Evolutionary conservation across 2,329 filamentous ascomycete species (phyloP).

Genomic region (Colletotrichum sp.): DNA sequence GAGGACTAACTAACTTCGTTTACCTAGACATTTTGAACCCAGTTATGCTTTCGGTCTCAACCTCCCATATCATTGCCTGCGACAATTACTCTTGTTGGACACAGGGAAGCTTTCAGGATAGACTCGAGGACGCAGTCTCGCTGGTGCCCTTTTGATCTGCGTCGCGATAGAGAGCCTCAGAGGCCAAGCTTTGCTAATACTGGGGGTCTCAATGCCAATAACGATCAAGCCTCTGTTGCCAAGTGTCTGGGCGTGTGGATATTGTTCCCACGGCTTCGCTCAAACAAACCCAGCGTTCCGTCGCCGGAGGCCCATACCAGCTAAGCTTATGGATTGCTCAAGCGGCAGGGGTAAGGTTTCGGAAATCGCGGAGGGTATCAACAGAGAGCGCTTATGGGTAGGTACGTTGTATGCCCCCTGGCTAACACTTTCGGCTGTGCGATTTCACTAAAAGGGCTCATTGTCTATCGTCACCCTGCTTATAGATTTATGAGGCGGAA

Average conservation of each 20-base stretch:
- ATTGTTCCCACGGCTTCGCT: not conserved
- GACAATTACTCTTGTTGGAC: no score
- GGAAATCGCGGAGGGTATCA: not conserved
- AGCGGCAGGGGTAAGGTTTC: not conserved
- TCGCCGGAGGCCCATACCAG: not conserved
- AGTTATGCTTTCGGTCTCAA: not conserved
- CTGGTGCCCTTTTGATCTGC: not conserved
- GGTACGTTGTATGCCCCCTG: not conserved
- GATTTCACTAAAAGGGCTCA: not conserved
- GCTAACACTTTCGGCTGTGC: not conserved
- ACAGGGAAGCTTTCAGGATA: no score
- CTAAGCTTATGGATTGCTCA: not conserved
- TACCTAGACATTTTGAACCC: not conserved
- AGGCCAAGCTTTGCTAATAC: not conserved
- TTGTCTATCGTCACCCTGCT: not conserved
- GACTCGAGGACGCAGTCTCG: no score
- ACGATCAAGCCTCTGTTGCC: not conserved
- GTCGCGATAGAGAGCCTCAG: not conserved
- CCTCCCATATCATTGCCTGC: no score
- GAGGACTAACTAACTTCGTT: not conserved
- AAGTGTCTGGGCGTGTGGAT: not conserved
- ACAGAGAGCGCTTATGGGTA: not conserved
- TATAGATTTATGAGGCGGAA: not conserved
- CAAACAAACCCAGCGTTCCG: not conserved
- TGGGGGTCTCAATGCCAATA: not conserved